A percentile compares a stretch with the other conserved stretches of the same genome.
phyloP scores from a whole-genome alignment of 306 rosid species.

The Hippophae gyantsensis region DNA sequence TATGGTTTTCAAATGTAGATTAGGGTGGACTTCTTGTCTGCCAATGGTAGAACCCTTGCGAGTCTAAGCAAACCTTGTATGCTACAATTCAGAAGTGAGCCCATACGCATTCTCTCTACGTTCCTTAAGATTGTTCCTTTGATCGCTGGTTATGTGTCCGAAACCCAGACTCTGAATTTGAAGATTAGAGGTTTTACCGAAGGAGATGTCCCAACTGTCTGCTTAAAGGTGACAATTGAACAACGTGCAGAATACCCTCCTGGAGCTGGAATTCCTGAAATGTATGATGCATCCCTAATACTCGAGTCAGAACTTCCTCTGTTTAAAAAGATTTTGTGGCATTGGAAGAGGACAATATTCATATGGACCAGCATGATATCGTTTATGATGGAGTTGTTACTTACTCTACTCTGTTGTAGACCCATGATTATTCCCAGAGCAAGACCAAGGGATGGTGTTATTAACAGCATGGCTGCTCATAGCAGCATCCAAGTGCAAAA shows the following conservation, averaged over 20 bases:
- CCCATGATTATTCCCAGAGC: slow-evolving; percentile 46
- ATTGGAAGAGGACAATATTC: slow-evolving; percentile 66
- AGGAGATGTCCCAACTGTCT: slow-evolving; percentile 51
- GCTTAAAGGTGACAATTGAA: slow-evolving; percentile 60
- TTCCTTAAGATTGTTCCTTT: slow-evolving; percentile 61
- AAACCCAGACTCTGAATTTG: slow-evolving; percentile 55
- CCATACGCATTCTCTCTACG: slow-evolving; percentile 51
- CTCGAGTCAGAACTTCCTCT: slow-evolving; percentile 58
- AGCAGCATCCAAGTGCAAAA: slow-evolving; percentile 14
- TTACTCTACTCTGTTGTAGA: slow-evolving; percentile 51
- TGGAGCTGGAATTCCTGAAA: slow-evolving; percentile 83
- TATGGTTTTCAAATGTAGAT: slow-evolving; percentile 28
- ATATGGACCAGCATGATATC: slow-evolving; percentile 52
- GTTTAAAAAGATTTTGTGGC: slow-evolving; percentile 52
- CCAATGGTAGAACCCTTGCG: slow-evolving; percentile 51
- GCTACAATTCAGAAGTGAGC: slow-evolving; percentile 67
- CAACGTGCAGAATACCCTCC: slow-evolving; percentile 57
- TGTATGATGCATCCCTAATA: slow-evolving; percentile 53
- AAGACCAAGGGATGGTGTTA: slow-evolving; percentile 35
- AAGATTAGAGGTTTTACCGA: slow-evolving; percentile 55
- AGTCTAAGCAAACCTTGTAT: slow-evolving; percentile 69
- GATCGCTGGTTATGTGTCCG: slow-evolving; percentile 50
- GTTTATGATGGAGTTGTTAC: slow-evolving; percentile 39
- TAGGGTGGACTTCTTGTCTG: slow-evolving; percentile 49
- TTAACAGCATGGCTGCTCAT: slow-evolving; percentile 12